Conservation (phyloP, 2,329 filamentous ascomycete genomes). For the Sclerotinia trifoliorum region DNA sequence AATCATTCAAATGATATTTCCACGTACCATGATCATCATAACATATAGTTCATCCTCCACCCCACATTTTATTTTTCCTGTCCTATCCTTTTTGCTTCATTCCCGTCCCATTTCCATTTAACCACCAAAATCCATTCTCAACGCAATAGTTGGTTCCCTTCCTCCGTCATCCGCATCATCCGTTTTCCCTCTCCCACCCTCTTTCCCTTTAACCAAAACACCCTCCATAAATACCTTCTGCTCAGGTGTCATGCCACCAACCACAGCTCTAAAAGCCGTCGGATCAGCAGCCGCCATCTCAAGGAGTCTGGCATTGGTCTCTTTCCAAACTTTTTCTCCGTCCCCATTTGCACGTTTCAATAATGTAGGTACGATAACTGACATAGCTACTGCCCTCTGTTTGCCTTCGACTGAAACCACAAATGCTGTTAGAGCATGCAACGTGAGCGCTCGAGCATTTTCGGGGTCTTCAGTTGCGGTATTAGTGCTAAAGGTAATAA, state of each 20-base stretch:
- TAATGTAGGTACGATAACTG: constrained; percentile 74
- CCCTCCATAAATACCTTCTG: constrained; percentile 78
- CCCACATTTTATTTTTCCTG: not conserved
- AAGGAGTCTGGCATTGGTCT: constrained; percentile 74
- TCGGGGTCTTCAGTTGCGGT: constrained; percentile 76
- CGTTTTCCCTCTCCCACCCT: constrained; percentile 43
- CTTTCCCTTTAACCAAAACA: constrained; percentile 67
- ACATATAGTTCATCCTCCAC: not conserved
- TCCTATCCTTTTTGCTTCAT: too few species aligned
- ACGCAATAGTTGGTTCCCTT: constrained; percentile 76
- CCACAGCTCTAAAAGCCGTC: constrained; percentile 68
- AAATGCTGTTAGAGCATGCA: constrained; percentile 74
- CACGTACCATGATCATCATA: not conserved
- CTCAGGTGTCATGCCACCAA: constrained; percentile 66
- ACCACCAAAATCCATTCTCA: constrained; percentile 87
- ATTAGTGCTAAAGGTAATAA: constrained; percentile 72
- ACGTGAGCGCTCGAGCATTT: constrained; percentile 66
- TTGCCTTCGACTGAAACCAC: constrained; percentile 51
- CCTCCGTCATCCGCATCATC: constrained; percentile 47
- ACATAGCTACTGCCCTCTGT: constrained; percentile 61
- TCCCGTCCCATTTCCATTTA: constrained; percentile 47
- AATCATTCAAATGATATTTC: not conserved
- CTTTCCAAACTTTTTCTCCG: constrained; percentile 57
- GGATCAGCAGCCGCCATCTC: constrained; percentile 79
- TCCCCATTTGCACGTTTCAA: constrained; percentile 69